These are phyloP conservation scores for Circinella umbellata DNA, from an alignment of 371 early-diverging fungal species.

Conservation along the genomic window DNA sequence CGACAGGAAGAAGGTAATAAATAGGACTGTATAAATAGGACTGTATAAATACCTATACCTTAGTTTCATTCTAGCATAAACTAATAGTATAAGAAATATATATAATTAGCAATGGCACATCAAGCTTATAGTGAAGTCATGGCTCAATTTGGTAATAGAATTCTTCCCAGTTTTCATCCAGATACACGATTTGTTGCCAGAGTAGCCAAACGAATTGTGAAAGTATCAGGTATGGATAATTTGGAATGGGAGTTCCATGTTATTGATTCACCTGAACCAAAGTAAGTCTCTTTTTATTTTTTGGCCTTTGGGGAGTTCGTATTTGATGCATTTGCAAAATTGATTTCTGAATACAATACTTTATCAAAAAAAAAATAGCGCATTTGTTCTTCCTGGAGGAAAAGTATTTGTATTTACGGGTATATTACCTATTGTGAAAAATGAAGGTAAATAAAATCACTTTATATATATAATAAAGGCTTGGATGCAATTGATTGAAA, in stretches of 20 bases:
- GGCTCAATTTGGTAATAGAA: constrained; percentile 56
- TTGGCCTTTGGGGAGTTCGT: too few species aligned
- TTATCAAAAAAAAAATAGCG: constrained; percentile 37
- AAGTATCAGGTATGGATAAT: constrained; percentile 67
- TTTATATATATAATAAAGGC: neutral
- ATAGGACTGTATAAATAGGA: neutral
- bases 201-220: constrained; percentile 73
- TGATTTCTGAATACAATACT: too few species aligned
- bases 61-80: neutral
- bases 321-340: too few species aligned
- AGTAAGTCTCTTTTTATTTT: constrained; percentile 40
- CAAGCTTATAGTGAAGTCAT: constrained; percentile 76
- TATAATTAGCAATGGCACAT: constrained; percentile 52
- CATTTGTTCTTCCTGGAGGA: constrained; percentile 93
- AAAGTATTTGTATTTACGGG: constrained; percentile 93
- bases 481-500: too few species aligned
- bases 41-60: neutral
- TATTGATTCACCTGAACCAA: constrained; percentile 77
- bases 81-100: neutral
- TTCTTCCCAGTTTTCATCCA: constrained; percentile 68
- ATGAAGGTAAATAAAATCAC: constrained; percentile 57
- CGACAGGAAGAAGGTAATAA: constrained; percentile 59
- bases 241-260: constrained; percentile 84
- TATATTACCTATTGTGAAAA: constrained; percentile 77
- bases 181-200: constrained; percentile 61